Conservation (phyloP, 148 eudicot species). For the Spergularia bocconei region DNA sequence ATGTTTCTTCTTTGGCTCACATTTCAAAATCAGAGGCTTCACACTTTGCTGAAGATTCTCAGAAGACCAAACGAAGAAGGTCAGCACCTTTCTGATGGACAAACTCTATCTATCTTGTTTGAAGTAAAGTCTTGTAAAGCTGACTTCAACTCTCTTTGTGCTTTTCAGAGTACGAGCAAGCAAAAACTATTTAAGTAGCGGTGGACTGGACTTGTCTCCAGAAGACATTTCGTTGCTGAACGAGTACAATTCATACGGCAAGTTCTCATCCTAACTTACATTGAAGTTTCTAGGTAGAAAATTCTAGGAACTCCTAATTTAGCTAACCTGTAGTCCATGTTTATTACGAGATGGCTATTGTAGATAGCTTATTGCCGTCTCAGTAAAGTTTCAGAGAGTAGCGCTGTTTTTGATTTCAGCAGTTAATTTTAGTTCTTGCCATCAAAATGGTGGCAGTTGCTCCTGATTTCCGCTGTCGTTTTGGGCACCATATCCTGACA, state of each 20-base stretch:
- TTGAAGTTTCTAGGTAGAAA: conserved; percentile 9
- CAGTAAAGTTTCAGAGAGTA: background rate
- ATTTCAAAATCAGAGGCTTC: conserved; percentile 71
- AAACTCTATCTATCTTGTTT: background rate
- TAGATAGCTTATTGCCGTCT: conserved; percentile 1
- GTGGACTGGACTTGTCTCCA: conserved; percentile 50
- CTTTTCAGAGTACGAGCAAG: conserved; percentile 52
- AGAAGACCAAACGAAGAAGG: conserved; percentile 57
- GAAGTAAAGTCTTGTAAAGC: background rate
- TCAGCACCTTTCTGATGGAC: conserved; percentile 15
- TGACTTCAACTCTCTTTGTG: conserved; percentile 12
- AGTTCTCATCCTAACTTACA: conserved; percentile 19
- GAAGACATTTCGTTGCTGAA: conserved; percentile 60
- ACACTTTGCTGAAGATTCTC: conserved; percentile 52
- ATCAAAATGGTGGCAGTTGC: background rate
- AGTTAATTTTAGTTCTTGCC: background rate
- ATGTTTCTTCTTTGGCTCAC: conserved; percentile 69
- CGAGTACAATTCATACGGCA: conserved; percentile 37
- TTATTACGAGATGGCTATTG: conserved; percentile 13
- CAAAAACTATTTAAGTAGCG: conserved; percentile 63
- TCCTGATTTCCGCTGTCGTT: background rate
- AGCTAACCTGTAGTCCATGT: background rate
- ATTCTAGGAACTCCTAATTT: background rate
- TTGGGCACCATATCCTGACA: background rate
- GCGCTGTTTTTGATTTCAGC: background rate